Evolutionary conservation across 1,284 basidiomycete species (phyloP).

Genomic region (Fomitopsis palustris): DNA sequence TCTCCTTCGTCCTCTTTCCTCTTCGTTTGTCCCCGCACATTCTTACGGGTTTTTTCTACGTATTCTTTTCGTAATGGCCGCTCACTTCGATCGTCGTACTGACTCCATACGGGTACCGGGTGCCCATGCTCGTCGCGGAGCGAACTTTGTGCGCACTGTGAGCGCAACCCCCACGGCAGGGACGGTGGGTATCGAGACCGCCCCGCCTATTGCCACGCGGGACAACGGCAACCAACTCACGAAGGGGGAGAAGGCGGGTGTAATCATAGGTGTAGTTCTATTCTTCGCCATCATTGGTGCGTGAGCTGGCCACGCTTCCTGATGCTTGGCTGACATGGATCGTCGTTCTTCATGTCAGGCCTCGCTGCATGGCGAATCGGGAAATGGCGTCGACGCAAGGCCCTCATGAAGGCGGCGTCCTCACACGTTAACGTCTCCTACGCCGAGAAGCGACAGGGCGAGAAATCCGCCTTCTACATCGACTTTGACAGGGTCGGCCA

Average conservation of each 20-base stretch:
- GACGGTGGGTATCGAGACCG: background rate
- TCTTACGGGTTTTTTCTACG: slow-evolving; percentile 1
- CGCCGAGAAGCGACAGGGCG: background rate
- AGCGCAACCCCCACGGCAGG: background rate
- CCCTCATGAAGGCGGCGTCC: slow-evolving; percentile 17
- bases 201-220: background rate
- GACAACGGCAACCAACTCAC: background rate
- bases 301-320: background rate
- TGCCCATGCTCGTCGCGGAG: slow-evolving; percentile 1
- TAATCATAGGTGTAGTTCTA: slow-evolving; percentile 1
- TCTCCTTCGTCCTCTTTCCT: background rate
- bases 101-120: background rate
- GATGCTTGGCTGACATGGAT: background rate
- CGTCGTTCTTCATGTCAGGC: slow-evolving; percentile 15
- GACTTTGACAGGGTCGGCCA: slow-evolving; percentile 18
- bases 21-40: background rate
- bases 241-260: slow-evolving; percentile 5
- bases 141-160: background rate
- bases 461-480: slow-evolving; percentile 10
- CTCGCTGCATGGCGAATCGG: slow-evolving; percentile 30
- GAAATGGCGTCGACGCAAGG: slow-evolving; percentile 21
- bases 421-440: slow-evolving; percentile 10
- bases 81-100: background rate
- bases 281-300: background rate
- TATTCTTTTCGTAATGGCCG: slow-evolving; percentile 1